Evolutionary conservation across 2,329 filamentous ascomycete species (phyloP).

Genomic region (Mariannaea sp.): DNA sequence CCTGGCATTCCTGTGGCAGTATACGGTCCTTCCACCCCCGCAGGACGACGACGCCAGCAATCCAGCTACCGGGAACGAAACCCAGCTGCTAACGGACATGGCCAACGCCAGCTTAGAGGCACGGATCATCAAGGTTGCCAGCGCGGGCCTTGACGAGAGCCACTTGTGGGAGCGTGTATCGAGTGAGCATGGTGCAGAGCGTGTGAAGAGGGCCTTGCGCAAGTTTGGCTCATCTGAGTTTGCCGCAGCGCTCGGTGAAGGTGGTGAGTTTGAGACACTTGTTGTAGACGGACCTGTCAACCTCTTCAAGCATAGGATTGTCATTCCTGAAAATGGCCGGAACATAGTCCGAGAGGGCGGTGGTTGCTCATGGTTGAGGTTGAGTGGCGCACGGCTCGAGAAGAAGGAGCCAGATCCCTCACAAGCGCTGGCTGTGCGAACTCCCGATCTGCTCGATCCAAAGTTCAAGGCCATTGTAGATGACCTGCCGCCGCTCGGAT

Average conservation of each 20-base stretch:
- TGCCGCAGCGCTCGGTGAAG: constrained; percentile 79
- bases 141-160: constrained; percentile 79
- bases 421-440: constrained; percentile 47
- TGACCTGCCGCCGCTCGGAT: constrained; percentile 30
- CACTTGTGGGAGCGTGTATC: constrained; percentile 84
- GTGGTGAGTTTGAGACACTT: constrained; percentile 94
- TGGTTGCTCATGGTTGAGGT: constrained; percentile 73
- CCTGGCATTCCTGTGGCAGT: constrained; percentile 92
- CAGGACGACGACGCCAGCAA: constrained; percentile 23
- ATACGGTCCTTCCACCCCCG: constrained; percentile 69
- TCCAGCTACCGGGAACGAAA: constrained; percentile 50
- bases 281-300: constrained; percentile 77
- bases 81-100: constrained; percentile 80
- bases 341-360: constrained; percentile 69
- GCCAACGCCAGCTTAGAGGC: constrained; percentile 76
- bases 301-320: constrained; percentile 75
- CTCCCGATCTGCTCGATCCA: constrained; percentile 70
- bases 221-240: constrained; percentile 72
- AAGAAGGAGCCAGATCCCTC: constrained; percentile 42
- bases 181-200: constrained; percentile 52
- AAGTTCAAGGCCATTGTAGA: constrained; percentile 56
- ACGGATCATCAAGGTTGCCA: constrained; percentile 94
- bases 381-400: constrained; percentile 61
- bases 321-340: constrained; percentile 59
- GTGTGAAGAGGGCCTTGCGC: constrained; percentile 59